phyloP scores from a whole-genome alignment of 352 stramenopile genomes.

The Globisporangium viniferum region DNA sequence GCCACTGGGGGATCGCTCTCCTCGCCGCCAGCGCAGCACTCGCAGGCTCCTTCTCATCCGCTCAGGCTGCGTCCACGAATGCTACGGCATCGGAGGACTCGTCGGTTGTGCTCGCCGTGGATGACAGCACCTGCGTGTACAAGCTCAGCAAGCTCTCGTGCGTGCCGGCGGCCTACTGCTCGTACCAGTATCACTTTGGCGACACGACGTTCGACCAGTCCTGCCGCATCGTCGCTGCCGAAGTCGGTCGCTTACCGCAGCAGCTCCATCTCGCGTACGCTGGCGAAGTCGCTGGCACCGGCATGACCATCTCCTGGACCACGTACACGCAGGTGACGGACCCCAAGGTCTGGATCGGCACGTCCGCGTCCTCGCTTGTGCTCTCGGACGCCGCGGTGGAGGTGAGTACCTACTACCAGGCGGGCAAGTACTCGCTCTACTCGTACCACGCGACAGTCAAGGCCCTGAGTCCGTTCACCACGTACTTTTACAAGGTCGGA shows the following conservation, averaged over 20 bases:
- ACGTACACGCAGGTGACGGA: slow-evolving; percentile 42
- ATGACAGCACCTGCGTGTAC: slow-evolving; percentile 32
- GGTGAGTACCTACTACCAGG: slow-evolving; percentile 43
- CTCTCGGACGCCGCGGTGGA: slow-evolving; percentile 21
- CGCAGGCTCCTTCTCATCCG: neutral
- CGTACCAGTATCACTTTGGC: slow-evolving; percentile 35
- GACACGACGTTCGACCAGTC: slow-evolving; percentile 43
- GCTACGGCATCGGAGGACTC: neutral
- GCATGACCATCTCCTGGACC: slow-evolving; percentile 62
- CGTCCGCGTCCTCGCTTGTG: slow-evolving; percentile 21
- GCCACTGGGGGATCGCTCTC: neutral
- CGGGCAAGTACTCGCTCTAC: slow-evolving; percentile 43
- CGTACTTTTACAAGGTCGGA: slow-evolving; percentile 54
- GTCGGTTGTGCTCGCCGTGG: slow-evolving; percentile 11
- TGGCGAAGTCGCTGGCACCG: slow-evolving; percentile 34
- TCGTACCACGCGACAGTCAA: slow-evolving; percentile 36
- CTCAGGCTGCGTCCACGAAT: neutral
- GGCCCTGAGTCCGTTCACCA: slow-evolving; percentile 27
- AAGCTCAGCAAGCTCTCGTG: slow-evolving; percentile 26
- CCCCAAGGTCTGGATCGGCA: slow-evolving; percentile 45
- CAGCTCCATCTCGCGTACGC: slow-evolving; percentile 61
- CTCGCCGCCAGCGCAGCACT: neutral
- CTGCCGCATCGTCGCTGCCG: slow-evolving; percentile 25
- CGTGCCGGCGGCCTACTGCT: slow-evolving; percentile 28
- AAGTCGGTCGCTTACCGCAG: slow-evolving; percentile 27